Evolutionary conservation across 352 stramenopile genomes (phyloP).

Genomic region (Phytophthora pisi): DNA sequence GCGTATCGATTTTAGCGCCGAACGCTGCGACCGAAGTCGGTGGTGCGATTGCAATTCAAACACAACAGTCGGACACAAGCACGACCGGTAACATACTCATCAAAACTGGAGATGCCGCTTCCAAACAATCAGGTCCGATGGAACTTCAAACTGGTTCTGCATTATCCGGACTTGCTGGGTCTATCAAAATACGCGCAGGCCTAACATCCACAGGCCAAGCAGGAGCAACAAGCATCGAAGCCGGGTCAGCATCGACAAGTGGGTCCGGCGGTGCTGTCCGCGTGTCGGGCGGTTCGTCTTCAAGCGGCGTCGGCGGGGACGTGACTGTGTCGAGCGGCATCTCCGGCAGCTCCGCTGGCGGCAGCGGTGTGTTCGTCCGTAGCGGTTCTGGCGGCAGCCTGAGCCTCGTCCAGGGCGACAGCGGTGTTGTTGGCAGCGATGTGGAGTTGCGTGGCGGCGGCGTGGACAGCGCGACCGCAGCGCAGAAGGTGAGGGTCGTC

Average conservation of each 20-base stretch:
- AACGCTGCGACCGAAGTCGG: slow-evolving; percentile 13
- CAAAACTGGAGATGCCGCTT: slow-evolving; percentile 18
- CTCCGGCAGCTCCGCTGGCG: slow-evolving; percentile 13
- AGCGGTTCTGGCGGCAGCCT: slow-evolving; percentile 30
- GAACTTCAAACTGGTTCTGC: slow-evolving; percentile 25
- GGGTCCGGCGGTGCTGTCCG: slow-evolving; percentile 9
- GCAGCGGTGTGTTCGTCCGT: slow-evolving; percentile 25
- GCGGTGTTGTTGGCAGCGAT: slow-evolving; percentile 26
- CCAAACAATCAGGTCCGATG: slow-evolving; percentile 17
- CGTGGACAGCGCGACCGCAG: slow-evolving; percentile 15
- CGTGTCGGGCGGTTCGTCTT: slow-evolving; percentile 21
- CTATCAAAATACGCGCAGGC: slow-evolving; percentile 24
- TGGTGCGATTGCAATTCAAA: slow-evolving; percentile 27
- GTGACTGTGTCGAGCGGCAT: slow-evolving; percentile 31
- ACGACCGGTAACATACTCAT: slow-evolving; percentile 22
- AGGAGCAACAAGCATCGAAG: slow-evolving; percentile 1
- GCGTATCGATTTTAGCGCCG: slow-evolving; percentile 27
- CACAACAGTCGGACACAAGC: slow-evolving; percentile 21
- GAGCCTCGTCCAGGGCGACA: slow-evolving; percentile 28
- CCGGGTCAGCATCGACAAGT: slow-evolving; percentile 13
- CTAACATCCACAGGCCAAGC: slow-evolving; percentile 1
- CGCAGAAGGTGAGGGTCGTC: slow-evolving; percentile 31
- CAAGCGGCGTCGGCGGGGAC: slow-evolving; percentile 26
- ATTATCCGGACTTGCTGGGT: slow-evolving; percentile 10
- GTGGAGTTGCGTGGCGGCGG: slow-evolving; percentile 31